Evolutionary conservation across 371 early-diverging fungal genomes (phyloP).

Genomic region (Smittium culicis): DNA sequence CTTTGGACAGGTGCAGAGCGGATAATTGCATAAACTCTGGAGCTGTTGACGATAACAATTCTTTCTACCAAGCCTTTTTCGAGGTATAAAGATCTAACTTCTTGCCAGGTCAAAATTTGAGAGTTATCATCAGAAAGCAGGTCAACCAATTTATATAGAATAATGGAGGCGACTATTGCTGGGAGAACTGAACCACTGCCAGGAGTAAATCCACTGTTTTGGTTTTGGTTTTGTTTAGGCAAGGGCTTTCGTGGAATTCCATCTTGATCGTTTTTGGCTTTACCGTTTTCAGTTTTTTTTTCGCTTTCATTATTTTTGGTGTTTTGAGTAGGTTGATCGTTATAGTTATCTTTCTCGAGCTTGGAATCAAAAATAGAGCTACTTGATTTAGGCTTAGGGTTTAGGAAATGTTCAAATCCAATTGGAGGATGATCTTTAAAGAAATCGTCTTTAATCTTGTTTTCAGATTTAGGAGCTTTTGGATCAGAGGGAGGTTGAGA

Average conservation of each 20-base stretch:
- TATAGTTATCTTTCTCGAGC: slow-evolving; percentile 37
- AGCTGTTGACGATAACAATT: slow-evolving; percentile 72
- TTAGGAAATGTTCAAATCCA: slow-evolving; percentile 30
- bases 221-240: slow-evolving; percentile 16
- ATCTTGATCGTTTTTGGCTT: slow-evolving; percentile 10
- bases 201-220: background rate
- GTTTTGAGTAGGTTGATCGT: slow-evolving; percentile 39
- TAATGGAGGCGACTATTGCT: slow-evolving; percentile 10
- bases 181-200: slow-evolving; percentile 10
- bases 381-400: slow-evolving; percentile 40
- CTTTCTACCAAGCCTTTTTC: slow-evolving; percentile 87
- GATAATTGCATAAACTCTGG: slow-evolving; percentile 62
- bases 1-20: slow-evolving; percentile 10
- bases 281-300: slow-evolving; percentile 41
- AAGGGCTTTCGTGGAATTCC: slow-evolving; percentile 6
- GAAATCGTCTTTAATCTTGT: slow-evolving; percentile 17
- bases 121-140: slow-evolving; percentile 12
- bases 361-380: background rate
- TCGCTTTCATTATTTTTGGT: slow-evolving; percentile 30
- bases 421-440: slow-evolving; percentile 16
- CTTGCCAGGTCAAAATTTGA: slow-evolving; percentile 76
- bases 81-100: slow-evolving; percentile 70
- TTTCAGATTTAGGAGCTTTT: slow-evolving; percentile 51
- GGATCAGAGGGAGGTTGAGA: too few species aligned
- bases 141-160: slow-evolving; percentile 19